Evolutionary conservation across 441 rosid genomes (phyloP).

Genomic region (Gossypium gossypioides): DNA sequence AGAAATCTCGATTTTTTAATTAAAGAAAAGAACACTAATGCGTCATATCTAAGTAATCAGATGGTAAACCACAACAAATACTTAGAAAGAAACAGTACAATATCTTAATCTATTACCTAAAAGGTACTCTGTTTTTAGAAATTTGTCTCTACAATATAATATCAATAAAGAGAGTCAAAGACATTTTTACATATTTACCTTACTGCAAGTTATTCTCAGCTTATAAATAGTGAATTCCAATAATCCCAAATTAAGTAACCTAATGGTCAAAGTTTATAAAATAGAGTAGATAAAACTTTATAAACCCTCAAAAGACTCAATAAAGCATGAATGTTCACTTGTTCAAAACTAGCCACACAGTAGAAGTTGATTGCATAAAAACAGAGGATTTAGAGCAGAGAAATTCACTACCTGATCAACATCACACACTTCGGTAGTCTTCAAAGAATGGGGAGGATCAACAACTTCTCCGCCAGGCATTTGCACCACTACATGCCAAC

Average conservation of each 20-base stretch:
- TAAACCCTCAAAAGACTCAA: background rate
- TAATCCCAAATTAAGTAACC: background rate
- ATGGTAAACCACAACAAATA: background rate
- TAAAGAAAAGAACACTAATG: background rate
- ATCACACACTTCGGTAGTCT: constrained; percentile 41
- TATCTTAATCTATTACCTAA: background rate
- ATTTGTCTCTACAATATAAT: background rate
- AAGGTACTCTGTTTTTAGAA: background rate
- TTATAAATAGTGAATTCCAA: background rate
- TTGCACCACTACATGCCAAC: constrained; percentile 65
- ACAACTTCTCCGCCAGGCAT: constrained; percentile 56
- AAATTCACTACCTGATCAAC: constrained; percentile 48
- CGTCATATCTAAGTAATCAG: background rate
- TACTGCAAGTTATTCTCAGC: background rate
- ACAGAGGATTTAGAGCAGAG: constrained; percentile 3
- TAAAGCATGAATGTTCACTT: background rate
- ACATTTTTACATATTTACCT: background rate
- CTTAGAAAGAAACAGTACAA: background rate
- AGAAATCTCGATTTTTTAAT: background rate
- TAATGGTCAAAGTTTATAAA: background rate
- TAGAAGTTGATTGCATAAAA: background rate
- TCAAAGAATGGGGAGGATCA: constrained; percentile 71
- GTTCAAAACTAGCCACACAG: background rate
- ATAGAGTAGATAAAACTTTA: background rate
- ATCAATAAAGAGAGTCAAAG: background rate